phyloP scores from a whole-genome alignment of 192 early-diverging fungal genomes.

The Phlyctochytrium arcticum region DNA sequence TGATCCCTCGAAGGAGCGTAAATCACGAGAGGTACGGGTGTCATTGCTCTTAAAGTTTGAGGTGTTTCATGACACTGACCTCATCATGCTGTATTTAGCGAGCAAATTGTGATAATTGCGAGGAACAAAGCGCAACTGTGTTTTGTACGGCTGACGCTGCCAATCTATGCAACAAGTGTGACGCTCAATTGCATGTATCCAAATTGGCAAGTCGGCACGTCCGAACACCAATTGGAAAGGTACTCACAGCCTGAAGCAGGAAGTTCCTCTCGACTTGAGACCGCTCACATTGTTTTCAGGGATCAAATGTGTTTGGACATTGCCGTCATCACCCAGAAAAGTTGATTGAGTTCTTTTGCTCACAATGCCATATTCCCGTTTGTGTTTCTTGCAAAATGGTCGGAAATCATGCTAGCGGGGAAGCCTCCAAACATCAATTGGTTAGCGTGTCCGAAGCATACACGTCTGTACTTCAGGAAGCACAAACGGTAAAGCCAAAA shows the following conservation, averaged over 20 bases:
- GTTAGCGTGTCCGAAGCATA: constrained; percentile 55
- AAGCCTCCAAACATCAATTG: constrained; percentile 54
- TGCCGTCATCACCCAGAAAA: constrained; percentile 56
- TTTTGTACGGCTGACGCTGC: constrained; percentile 55
- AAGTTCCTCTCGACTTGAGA: not conserved
- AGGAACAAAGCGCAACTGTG: constrained; percentile 46
- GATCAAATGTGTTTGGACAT: constrained; percentile 54
- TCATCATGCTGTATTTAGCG: constrained; percentile 30
- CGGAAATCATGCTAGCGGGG: constrained; percentile 55
- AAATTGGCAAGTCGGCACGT: constrained; percentile 51
- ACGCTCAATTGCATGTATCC: constrained; percentile 44
- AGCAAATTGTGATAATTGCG: constrained; percentile 60
- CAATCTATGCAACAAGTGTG: constrained; percentile 58
- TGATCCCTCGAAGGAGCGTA: constrained; percentile 37
- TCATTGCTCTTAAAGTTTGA: not conserved
- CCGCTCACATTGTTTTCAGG: constrained; percentile 27
- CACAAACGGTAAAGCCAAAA: constrained; percentile 45
- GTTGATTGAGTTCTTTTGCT: constrained; percentile 59
- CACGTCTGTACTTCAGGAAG: constrained; percentile 49
- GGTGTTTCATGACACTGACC: not conserved
- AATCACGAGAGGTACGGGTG: constrained; percentile 45
- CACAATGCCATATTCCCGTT: constrained; percentile 58
- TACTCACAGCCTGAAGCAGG: not conserved
- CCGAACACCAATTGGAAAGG: constrained; percentile 51
- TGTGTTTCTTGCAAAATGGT: constrained; percentile 64